Evolutionary conservation across 2,329 filamentous ascomycete species (phyloP).

Genomic region (Stemphylium vesicarium): DNA sequence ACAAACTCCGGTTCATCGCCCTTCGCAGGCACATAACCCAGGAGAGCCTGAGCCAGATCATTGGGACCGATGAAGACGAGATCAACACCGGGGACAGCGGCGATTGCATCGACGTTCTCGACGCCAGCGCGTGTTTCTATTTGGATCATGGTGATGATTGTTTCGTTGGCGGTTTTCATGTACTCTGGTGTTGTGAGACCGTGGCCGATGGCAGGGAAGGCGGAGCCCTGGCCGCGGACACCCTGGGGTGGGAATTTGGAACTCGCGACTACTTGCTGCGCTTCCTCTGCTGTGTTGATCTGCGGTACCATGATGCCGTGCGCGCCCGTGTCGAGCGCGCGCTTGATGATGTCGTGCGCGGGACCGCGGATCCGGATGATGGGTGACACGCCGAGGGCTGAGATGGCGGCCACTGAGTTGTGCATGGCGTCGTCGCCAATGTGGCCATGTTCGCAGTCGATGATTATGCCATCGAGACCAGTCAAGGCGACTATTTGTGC

Average conservation of each 20-base stretch:
- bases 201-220: conserved; percentile 58
- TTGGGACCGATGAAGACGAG: too few relatives aligned
- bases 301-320: conserved; percentile 65
- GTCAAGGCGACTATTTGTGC: too few relatives aligned
- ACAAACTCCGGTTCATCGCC: too few relatives aligned
- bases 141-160: conserved; percentile 69
- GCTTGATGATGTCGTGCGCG: conserved; percentile 57
- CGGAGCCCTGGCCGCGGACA: conserved; percentile 62
- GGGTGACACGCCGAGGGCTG: too few relatives aligned
- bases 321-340: conserved; percentile 64
- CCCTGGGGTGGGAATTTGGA: conserved; percentile 65
- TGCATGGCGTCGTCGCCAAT: too few relatives aligned
- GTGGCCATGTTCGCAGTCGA: too few relatives aligned
- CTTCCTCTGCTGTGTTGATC: conserved; percentile 59
- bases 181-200: conserved; percentile 61
- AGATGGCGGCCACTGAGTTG: too few relatives aligned
- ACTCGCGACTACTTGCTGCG: conserved; percentile 52
- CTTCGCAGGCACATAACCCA: too few relatives aligned
- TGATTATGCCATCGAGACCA: too few relatives aligned
- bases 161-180: conserved; percentile 62
- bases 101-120: conserved; percentile 66
- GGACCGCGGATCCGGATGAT: conserved; percentile 24
- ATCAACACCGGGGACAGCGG: conserved; percentile 41
- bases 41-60: too few relatives aligned
- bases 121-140: conserved; percentile 71